Conservation (phyloP, 352 stramenopile genomes). For the Globisporangium parvum region DNA sequence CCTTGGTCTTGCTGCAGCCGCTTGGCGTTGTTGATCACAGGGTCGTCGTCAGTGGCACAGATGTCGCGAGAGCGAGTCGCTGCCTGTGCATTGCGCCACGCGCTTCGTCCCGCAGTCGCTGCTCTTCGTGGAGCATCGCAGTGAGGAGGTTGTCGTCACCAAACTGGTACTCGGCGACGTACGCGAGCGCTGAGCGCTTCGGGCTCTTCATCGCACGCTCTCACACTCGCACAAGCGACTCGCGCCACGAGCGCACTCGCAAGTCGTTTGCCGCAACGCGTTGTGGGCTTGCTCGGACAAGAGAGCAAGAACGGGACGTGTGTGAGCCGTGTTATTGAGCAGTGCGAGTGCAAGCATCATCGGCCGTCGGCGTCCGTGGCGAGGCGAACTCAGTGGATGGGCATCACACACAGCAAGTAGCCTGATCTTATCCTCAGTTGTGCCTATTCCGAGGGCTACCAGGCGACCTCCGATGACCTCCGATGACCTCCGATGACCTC, state of each 20-base stretch:
- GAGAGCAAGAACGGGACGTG: no score
- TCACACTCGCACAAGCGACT: not conserved
- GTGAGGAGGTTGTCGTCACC: constrained; percentile 58
- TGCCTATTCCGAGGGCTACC: no score
- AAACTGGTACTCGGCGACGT: constrained; percentile 61
- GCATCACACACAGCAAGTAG: no score
- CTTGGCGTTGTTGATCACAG: constrained; percentile 45
- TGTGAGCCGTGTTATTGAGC: no score
- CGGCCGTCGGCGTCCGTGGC: no score
- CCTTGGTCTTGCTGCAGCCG: constrained; percentile 50
- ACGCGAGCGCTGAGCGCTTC: constrained; percentile 33
- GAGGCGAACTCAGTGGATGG: no score
- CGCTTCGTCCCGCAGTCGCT: constrained; percentile 36
- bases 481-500: no score
- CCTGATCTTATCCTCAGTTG: not conserved
- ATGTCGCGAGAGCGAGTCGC: constrained; percentile 28
- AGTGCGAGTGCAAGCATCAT: no score
- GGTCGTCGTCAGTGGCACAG: constrained; percentile 16
- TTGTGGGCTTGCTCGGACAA: no score
- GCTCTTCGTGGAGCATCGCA: constrained; percentile 36
- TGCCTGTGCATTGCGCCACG: constrained; percentile 34
- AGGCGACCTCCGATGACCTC: no score
- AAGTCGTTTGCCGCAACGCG: no score
- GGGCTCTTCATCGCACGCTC: constrained; percentile 35
- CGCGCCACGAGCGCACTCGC: no score